Base-by-base conservation (phyloP, 495 filamentous ascomycete genomes). In the Xylaria acuta region DNA sequence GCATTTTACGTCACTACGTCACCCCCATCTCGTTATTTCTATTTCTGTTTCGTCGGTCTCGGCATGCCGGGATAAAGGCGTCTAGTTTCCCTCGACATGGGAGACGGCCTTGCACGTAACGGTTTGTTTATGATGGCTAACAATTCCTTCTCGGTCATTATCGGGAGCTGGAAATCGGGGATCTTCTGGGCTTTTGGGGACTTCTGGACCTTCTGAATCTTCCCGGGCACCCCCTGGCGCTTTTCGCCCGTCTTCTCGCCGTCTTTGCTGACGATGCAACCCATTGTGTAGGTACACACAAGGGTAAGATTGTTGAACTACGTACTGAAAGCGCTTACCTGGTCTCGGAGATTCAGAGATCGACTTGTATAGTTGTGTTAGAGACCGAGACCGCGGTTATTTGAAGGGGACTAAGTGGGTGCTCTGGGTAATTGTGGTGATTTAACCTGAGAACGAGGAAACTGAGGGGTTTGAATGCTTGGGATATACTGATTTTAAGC, bases 181-280 rank as follows among this genome's bases (percentile, higher is more conserved):
- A 1, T 30, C 1, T 54, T 30, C 12, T 54, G 51, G 25, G 51
- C n/a, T 27, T 14, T 47, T n/a, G 8, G 62, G 25, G 40, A 25
- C 1, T 34, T 30, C 0, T 64, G 40, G 3, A 45, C 34, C 40
- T 64, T 64, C 2, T 6, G 38, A 25, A 41, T n/a, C 16, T 32
- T 64, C 41, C 5, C 40, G 5, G 62, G 41, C 6, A 6, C 25
- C 3, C 38, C 30, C 7, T 53, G 20, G 25, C n/a, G 2, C 20
- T 36, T 16, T 22, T 54, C 64, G 0, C 47, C 16, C 45, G 14
- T 64, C n/a, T 38, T 67, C 64, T 67, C 5, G 41, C 9, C 16
- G 5, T 16, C 64, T 51, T 49, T 53, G 45, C 64, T 67, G 6
- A 53, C 27, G 7, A 20, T 36, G 30, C 64, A 67, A 67, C 64